Base-by-base conservation (phyloP, 2,329 filamentous ascomycete species). In the Cladosporium sp. region DNA sequence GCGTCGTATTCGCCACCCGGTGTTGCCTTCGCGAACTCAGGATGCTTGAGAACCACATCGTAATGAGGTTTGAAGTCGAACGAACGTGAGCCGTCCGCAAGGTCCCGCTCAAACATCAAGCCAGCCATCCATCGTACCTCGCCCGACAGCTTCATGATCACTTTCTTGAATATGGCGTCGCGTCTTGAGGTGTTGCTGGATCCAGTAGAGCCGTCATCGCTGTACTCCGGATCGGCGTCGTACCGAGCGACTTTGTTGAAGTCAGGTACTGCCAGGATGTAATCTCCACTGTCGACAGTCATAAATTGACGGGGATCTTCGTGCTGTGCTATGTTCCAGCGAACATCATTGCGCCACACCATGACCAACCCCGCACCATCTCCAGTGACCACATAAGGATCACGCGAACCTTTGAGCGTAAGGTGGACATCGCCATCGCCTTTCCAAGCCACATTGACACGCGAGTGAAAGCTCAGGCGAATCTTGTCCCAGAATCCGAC, bases 401-500 rank as follows among this genome's bases (percentile, higher is more conserved):
- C 94, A 65, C 96, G 87, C 62, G 93, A 89, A 46, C 88, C 86
- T 80, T 99, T 99, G 36, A 99, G 84, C 34, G 93, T 89, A 28
- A 99, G 83, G 76, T 98, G 95, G 36, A 99, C 91, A 79, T 98
- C 94, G 5, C 96, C 96, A 75, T 97, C 94, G 13, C 92, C 93
- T 74, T 92, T 95, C 95, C 96, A 99, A 4, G 92, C 87, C 36
- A 97, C 88, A 61, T 89, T 90, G 66, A 98, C 88, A 23, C 92
- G 88, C 1, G 96, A 98, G 78, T 99, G 95, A 77, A 97, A 96
- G 72, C 90, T 93, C 43, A 99, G 84, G 63, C 95, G 86, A 60
- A 99, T 93, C 83, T 99, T 99, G 79, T 99, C 95, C 95, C 95
- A 99, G 81, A 99, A 99, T 3, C 95, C 95, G 56, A 96, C 92